Base-by-base conservation (phyloP, 768 basidiomycete species). In the Pisolithus marmoratus region DNA sequence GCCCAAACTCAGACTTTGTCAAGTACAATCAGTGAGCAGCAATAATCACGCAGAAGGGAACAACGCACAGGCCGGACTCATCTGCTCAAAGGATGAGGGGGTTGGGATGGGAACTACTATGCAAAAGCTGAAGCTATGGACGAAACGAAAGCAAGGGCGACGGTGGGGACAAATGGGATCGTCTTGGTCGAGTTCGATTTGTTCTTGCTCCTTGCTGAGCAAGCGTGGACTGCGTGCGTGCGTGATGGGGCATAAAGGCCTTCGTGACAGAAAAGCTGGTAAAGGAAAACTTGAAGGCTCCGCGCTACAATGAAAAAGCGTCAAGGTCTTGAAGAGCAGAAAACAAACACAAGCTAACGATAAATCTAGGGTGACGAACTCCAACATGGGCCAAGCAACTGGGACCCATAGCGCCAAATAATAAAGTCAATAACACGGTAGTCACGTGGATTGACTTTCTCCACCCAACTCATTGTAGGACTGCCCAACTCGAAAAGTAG, bases 61-160 rank as follows among this genome's bases (percentile, higher is more conserved):
- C 17, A 38, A 74, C 82, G 54, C 61, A 88, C 87, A 48, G 85
- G 85, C 65, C 82, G 76, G 63, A 86, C 84, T 61, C 83, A 82
- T 72, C 80, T 79, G 67, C 84, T 87, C 64, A 87, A 72, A 24
- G 84, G 83, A 58, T 81, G 78, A 48, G 85, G 85, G 23, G 86
- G 87, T n/a, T 51, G 89, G 65, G 65, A 88, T 82, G 53, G 87
- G 85, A 63, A 87, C 74, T 61, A 88, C 64, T 64, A 86, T 84
- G 87, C 77, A 62, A 87, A 88, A 62, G 77, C 83, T 44, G 87
- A 87, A 63, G 77, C 78, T 62, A 82, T 64, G 72, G 89, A 85
- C 48, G 87, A 88, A 59, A 85, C 53, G 63, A 89, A 77, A 68
- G 81, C 80, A 60, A 89, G 79, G 44, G 76, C 76, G 60, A 90